Evolutionary conservation across 73 alveolate genomes (phyloP).

Genomic region (Paramecium bursaria): DNA sequence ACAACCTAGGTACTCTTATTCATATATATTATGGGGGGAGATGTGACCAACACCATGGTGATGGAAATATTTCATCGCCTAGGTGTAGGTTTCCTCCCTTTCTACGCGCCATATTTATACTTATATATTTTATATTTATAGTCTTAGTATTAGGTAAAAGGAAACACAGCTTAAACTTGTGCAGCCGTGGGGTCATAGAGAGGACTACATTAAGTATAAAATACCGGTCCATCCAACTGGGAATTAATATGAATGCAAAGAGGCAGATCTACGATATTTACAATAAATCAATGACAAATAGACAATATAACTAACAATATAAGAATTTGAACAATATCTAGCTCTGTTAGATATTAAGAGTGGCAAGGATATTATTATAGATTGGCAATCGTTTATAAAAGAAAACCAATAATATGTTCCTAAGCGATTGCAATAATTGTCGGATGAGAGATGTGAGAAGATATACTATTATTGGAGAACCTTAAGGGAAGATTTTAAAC

Average conservation of each 20-base stretch:
- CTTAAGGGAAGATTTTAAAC: conserved; percentile 6
- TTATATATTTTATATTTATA: neutral
- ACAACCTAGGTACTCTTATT: no score
- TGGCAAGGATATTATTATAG: conserved; percentile 41
- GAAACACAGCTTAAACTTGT: conserved; percentile 21
- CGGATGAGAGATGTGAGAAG: neutral
- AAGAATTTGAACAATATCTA: conserved; percentile 39
- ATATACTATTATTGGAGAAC: conserved; percentile 8
- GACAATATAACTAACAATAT: neutral
- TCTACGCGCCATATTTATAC: conserved; percentile 33
- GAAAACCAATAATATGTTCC: neutral
- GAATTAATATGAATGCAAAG: conserved; percentile 4
- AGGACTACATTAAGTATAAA: conserved; percentile 9
- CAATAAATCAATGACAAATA: conserved; percentile 23
- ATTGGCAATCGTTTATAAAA: neutral
- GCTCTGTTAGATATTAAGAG: conserved; percentile 12
- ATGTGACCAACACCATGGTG: no score
- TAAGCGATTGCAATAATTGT: neutral
- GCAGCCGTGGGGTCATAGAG: conserved; percentile 10
- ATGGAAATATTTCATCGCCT: no score
- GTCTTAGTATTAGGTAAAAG: neutral
- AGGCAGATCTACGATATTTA: conserved; percentile 8
- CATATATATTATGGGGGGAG: no score
- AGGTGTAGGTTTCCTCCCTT: no score
- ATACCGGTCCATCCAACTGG: conserved; percentile 29